Evolutionary conservation across 345 rosid species (phyloP), one percentile per base, ranked within the genome.

Genomic region (Populus tremula): DNA sequence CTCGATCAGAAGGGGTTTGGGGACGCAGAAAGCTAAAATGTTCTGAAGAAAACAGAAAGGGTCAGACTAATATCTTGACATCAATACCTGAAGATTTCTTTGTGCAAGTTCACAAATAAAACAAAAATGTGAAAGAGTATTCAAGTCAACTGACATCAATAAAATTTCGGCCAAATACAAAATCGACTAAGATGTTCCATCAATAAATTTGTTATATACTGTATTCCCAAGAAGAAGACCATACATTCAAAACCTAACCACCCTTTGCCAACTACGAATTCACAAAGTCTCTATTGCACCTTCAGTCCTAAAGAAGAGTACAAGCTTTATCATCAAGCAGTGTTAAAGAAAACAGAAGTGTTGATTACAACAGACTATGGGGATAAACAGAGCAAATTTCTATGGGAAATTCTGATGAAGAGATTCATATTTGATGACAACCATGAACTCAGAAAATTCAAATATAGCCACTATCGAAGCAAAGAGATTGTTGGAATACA

Each of bases 401-500:
- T 14, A 4, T 13, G 50, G 50, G 50, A 47, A 13, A 47, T 13
- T 47, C 50, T 14, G 50, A 47, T 45, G 50, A 45, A 45, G 50
- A 45, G 50, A 45, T 14, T 47, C 50, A 47, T 47, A 29, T 63
- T 63, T 29, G 29, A n/a, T 27, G 23, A 63, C 67, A 4, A 63
- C 14, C 16, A 35, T 63, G 67, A 27, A 25, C 27, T 7, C 16
- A 63, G 5, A 21, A 8, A 27, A 25, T 18, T 38, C 43, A 65
- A 20, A 47, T 12, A 14, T 20, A 68, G 4, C 33, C 5, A 77
- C 41, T n/a, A 61, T 31, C 50, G 13, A 65, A 78, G 67, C 64
- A 70, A 49, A 49, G 74, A 75, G 38, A 77, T 27, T 39, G 72
- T 69, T 68, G 69, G 36, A 82, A 61, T 78, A 83, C 82, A 75